A percentile compares a stretch with the other conserved stretches of the same genome.
Evolutionary conservation across 2,329 filamentous ascomycete genomes (phyloP).

Genomic region (Conoideocrella luteorostrata): DNA sequence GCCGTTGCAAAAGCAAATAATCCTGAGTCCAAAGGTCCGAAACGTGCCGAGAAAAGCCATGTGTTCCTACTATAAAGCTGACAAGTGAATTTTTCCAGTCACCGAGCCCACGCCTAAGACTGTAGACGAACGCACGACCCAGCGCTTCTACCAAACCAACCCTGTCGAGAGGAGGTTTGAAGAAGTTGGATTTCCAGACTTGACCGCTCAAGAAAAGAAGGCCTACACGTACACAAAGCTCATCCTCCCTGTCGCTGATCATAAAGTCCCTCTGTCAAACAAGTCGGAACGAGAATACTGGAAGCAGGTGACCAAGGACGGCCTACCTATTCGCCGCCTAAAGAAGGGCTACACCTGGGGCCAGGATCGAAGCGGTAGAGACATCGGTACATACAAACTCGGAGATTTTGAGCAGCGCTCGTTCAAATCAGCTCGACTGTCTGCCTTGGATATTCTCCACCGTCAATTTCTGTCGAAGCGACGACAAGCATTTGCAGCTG

Average conservation of each 20-base stretch:
- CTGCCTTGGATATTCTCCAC: constrained; percentile 37
- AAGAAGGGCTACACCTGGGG: constrained; percentile 41
- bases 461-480: constrained; percentile 36
- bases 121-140: constrained; percentile 39
- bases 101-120: constrained; percentile 35
- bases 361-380: constrained; percentile 41
- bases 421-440: constrained; percentile 35
- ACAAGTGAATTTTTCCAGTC: constrained; percentile 11
- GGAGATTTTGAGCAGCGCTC: constrained; percentile 38
- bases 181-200: constrained; percentile 36
- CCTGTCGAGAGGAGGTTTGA: constrained; percentile 40
- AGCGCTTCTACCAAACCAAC: constrained; percentile 44
- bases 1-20: constrained; percentile 13
- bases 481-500: constrained; percentile 21
- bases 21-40: constrained; percentile 20
- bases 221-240: constrained; percentile 42
- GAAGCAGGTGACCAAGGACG: constrained; percentile 48
- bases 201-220: constrained; percentile 42
- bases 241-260: constrained; percentile 34
- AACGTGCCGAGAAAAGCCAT: too few relatives aligned
- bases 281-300: constrained; percentile 52
- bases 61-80: not conserved
- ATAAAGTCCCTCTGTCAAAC: constrained; percentile 28
- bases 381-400: constrained; percentile 41
- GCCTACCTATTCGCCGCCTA: constrained; percentile 41